Percentiles rank a stretch among this genome's conserved stretches.
These are phyloP conservation scores for Dunaliella salina DNA, from an alignment of 163 green algal genomes.

Conservation along the genomic window DNA sequence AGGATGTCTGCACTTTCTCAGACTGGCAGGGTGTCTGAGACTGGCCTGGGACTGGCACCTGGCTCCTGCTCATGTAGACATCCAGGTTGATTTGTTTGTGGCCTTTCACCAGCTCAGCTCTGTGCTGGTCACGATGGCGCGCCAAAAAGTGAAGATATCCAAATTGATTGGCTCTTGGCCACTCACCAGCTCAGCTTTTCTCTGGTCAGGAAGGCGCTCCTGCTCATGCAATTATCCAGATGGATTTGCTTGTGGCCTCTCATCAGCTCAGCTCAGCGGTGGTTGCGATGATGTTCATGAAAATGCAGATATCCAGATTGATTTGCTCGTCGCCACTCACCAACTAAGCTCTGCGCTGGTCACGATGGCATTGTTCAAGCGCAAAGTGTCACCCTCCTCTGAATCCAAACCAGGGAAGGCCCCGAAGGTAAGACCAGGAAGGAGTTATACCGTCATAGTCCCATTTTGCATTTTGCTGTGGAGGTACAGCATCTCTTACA, in stretches of 20 bases:
- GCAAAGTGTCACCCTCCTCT: slow-evolving; percentile 28
- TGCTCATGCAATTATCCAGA: too few relatives aligned
- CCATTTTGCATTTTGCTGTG: slow-evolving; percentile 8
- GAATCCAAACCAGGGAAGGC: slow-evolving; percentile 55
- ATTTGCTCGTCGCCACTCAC: slow-evolving; percentile 46
- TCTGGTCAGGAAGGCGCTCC: slow-evolving; percentile 11
- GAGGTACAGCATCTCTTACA: too few relatives aligned
- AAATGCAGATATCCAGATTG: slow-evolving; percentile 54
- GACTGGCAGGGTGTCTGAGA: too few relatives aligned
- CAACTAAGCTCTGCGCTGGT: slow-evolving; percentile 8
- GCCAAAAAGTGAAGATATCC: too few relatives aligned
- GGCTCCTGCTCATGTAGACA: too few relatives aligned
- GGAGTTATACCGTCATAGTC: slow-evolving; percentile 7
- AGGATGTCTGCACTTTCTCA: too few relatives aligned
- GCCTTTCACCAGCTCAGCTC: slow-evolving; percentile 21
- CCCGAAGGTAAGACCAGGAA: slow-evolving; percentile 26
- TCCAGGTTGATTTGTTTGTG: slow-evolving; percentile 59
- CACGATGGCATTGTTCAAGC: slow-evolving; percentile 13
- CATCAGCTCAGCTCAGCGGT: slow-evolving; percentile 12
- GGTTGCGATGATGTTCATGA: slow-evolving; percentile 16
- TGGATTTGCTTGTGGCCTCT: slow-evolving; percentile 53
- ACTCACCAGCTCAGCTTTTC: slow-evolving; percentile 17
- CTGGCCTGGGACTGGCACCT: too few relatives aligned
- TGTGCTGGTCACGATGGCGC: slow-evolving; percentile 11
- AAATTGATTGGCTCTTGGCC: slow-evolving; percentile 54